phyloP scores from a whole-genome alignment of 2,329 filamentous ascomycete genomes.

The Aureobasidium sp. region DNA sequence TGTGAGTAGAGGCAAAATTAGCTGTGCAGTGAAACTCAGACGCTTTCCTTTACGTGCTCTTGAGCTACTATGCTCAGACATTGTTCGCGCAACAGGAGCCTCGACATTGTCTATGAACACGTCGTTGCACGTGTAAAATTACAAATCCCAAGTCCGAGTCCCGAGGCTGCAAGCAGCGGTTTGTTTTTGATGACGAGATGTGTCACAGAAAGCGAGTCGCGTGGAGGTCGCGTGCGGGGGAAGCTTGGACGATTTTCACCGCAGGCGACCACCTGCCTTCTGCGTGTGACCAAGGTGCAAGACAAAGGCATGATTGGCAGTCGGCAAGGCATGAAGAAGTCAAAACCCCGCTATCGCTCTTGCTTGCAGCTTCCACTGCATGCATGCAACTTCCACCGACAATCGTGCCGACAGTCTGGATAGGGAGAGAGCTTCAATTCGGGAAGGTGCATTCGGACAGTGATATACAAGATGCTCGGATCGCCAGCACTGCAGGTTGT shows the following conservation, averaged over 20 bases:
- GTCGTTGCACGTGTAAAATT: neutral
- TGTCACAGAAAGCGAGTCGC: neutral
- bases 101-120: no score
- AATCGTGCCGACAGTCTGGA: slow-evolving; percentile 3
- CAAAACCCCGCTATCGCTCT: slow-evolving; percentile 3
- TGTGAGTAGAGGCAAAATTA: neutral
- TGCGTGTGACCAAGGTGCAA: slow-evolving; percentile 9
- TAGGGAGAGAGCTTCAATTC: neutral
- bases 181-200: neutral
- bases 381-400: neutral
- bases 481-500: slow-evolving; percentile 2
- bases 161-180: neutral
- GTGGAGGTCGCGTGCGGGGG: slow-evolving; percentile 3
- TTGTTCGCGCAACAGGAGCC: neutral
- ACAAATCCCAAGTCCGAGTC: neutral
- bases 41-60: neutral
- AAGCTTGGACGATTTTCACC: neutral
- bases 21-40: neutral
- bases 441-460: neutral
- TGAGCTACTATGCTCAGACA: neutral
- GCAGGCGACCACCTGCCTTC: slow-evolving; percentile 4
- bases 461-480: slow-evolving; percentile 7
- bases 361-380: neutral
- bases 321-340: neutral
- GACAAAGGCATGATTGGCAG: slow-evolving; percentile 10